Base-by-base conservation (phyloP, 164 flowering plant species). In the Vitis vinifera region DNA sequence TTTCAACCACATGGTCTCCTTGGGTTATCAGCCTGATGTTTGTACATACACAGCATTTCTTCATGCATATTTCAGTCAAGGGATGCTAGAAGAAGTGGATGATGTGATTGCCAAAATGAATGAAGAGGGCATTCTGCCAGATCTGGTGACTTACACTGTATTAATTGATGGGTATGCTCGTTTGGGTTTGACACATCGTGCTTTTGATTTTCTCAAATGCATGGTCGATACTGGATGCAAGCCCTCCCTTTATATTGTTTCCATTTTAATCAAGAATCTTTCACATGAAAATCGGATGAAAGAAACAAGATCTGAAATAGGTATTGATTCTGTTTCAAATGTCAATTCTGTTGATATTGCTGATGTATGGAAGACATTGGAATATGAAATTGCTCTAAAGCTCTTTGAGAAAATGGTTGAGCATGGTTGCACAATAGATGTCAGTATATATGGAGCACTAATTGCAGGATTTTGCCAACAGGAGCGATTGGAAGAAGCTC, bases 81-180 rank as follows among this genome's bases (percentile, higher is more conserved):
- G 91, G 2, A 83, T 71, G 65, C 15, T 88, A 27, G 75, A 79
- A 67, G 86, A 83, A 63, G 92, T 89, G 50, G 94, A 92, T 74
- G 69, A 79, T 30, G 10, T 87, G 72, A 68, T 91, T 77, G 66
- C 49, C 63, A 81, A 81, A 74, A 91, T 92, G 94, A 81, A 60
- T 14, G 75, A 71, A 75, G 87, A 78, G 59, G 88, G 89, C 23
- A 70, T 89, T 63, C 8, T 9, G 14, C 90, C 88, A 37, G 98
- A 92, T 75, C 37, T 77, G 16, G 64, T 79, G 58, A 70, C 85
- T 15, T 91, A 82, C 60, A 80, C 83, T 19, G 80, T 85, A 29
- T 68, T 92, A 51, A 82, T 92, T 62, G 85, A 86, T 79, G 91
- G 86, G 52, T 89, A 83, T 82, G 89, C 80, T 37, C 74, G 76